Evolutionary conservation across 148 eudicot species (phyloP).

Genomic region (Silene conica): DNA sequence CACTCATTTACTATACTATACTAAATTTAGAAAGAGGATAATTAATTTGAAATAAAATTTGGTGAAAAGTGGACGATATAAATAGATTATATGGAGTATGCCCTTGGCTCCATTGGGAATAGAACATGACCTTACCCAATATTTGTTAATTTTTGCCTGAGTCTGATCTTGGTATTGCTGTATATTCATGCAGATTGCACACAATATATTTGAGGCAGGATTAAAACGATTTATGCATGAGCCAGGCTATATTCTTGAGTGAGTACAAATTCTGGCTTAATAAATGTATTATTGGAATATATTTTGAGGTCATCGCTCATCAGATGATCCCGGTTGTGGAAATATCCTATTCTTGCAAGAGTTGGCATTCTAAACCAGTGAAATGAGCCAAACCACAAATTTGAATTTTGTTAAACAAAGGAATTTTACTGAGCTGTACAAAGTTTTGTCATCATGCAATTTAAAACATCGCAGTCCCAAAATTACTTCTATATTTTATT

Average conservation of each 20-base stretch:
- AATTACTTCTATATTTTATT: neutral
- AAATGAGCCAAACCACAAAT: neutral
- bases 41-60: too few species aligned
- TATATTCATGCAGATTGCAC: slow-evolving; percentile 68
- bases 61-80: too few species aligned
- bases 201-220: slow-evolving; percentile 94
- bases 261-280: slow-evolving; percentile 33
- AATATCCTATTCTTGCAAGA: neutral
- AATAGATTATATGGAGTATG: too few species aligned
- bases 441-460: neutral
- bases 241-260: slow-evolving; percentile 97
- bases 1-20: too few species aligned
- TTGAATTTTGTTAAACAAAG: neutral
- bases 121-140: neutral
- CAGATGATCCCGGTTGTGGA: neutral
- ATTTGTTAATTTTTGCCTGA: neutral
- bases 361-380: neutral
- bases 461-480: neutral
- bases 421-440: neutral
- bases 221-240: slow-evolving; percentile 93
- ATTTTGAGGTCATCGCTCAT: slow-evolving; percentile 7
- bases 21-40: too few species aligned
- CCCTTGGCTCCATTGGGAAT: neutral
- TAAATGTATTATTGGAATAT: neutral
- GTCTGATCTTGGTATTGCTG: slow-evolving; percentile 19